A percentile compares a stretch with the other conserved stretches of the same genome.
Evolutionary conservation across 1,284 basidiomycete species (phyloP).

Genomic region (Leccinum cinnamomeum): DNA sequence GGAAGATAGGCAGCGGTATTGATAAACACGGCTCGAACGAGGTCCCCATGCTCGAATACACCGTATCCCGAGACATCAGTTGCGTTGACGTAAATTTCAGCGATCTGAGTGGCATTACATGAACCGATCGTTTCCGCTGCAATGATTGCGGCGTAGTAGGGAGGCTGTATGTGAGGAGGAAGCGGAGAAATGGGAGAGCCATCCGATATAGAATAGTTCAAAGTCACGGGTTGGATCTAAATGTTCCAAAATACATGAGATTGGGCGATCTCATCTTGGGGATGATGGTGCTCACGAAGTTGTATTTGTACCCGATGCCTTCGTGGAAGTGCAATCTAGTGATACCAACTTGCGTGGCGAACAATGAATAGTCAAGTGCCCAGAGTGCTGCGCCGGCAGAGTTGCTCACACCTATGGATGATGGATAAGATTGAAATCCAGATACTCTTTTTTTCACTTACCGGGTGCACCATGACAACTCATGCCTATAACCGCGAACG

Average conservation of each 20-base stretch:
- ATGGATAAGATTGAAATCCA: not conserved
- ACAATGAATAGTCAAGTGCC: slow-evolving; percentile 65
- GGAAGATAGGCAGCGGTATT: slow-evolving; percentile 55
- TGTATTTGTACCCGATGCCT: slow-evolving; percentile 51
- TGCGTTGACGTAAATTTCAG: slow-evolving; percentile 53
- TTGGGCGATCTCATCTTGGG: not conserved
- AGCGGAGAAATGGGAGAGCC: slow-evolving; percentile 49
- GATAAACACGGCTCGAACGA: slow-evolving; percentile 56
- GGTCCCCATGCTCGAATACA: slow-evolving; percentile 48
- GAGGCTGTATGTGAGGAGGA: slow-evolving; percentile 56
- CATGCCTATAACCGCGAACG: slow-evolving; percentile 11
- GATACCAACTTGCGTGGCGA: slow-evolving; percentile 43
- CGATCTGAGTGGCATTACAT: slow-evolving; percentile 41
- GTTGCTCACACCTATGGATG: slow-evolving; percentile 54
- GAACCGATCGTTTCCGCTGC: slow-evolving; percentile 44
- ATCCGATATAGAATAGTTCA: slow-evolving; percentile 53
- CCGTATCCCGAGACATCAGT: slow-evolving; percentile 61
- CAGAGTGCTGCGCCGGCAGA: slow-evolving; percentile 70
- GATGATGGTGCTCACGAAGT: slow-evolving; percentile 36
- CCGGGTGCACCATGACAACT: slow-evolving; percentile 55
- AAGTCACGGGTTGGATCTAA: slow-evolving; percentile 56
- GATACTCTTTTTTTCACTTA: slow-evolving; percentile 1
- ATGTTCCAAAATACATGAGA: not conserved
- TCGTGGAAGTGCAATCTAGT: slow-evolving; percentile 41
- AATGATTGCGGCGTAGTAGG: slow-evolving; percentile 61